Evolutionary conservation across 2,329 filamentous ascomycete species (phyloP), one percentile per base, ranked within the genome.

Genomic region (Ilyonectria destructans): DNA sequence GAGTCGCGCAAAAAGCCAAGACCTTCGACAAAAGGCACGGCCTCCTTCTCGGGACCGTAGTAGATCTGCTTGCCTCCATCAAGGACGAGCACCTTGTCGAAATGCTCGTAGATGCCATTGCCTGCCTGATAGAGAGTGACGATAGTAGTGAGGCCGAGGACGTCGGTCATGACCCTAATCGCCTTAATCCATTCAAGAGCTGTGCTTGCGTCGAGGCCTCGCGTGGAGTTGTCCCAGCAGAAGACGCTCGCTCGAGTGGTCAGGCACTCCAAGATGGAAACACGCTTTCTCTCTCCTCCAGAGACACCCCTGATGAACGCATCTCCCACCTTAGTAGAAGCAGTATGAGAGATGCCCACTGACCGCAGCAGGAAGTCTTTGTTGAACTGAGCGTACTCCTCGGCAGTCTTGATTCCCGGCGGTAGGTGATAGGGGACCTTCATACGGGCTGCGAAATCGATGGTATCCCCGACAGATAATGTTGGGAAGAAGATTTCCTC

Each of bases 51-150:
- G 0, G 90, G 85, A 0, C 91, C 91, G 69, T 91, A 92, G 80
- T 87, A 93, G 54, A 92, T 85, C 72, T 93, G 79, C 68, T 89
- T 88, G 52, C 91, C 91, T 64, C 89, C 86, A 52, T 93, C 90
- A 4, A 93, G 84, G 9, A 93, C 86, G 0, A 93, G 82, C 0
- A 92, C 90, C 75, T 93, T 93, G 77, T 93, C 90, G 75, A 93
- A 93, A 0, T 90, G 84, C 29, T 91, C 83, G 76, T 92, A 92
- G 67, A 93, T 92, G 29, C 87, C 89, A 62, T 93, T 91, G 6
- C 90, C 89, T 3, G 91, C 91, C 75, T 93, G 91, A 75, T 93
- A 93, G 0, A 92, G 82, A 0, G 90, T 91, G 13, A 91, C 88
- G 54, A 92, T 88, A 0, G 89, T 87, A 0, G 89, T 82, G 4